Evolutionary conservation across 805 yeast genomes (phyloP).

Genomic region (Starmerella bombi): DNA sequence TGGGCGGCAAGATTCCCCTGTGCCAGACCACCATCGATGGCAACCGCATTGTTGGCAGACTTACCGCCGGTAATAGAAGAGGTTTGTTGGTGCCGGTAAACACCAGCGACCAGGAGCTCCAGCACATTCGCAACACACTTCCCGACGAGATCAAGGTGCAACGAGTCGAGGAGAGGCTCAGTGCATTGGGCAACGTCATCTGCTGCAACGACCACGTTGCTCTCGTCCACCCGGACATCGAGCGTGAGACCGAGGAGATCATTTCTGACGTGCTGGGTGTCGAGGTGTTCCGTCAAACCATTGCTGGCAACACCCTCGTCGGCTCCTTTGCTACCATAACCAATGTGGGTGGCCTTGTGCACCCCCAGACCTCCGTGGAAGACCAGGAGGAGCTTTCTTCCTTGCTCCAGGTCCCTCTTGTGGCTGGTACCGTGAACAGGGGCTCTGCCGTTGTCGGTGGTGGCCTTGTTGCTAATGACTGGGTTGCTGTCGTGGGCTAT

Average conservation of each 20-base stretch:
- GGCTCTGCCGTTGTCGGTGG: slow-evolving; percentile 98
- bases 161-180: slow-evolving; percentile 92
- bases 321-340: slow-evolving; percentile 92
- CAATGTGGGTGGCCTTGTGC: slow-evolving; percentile 96
- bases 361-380: slow-evolving; percentile 92
- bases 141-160: slow-evolving; percentile 94
- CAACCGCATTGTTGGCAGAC: slow-evolving; percentile 91
- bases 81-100: slow-evolving; percentile 94
- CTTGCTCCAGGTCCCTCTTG: slow-evolving; percentile 89
- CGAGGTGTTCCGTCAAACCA: slow-evolving; percentile 97
- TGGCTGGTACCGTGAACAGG: slow-evolving; percentile 96
- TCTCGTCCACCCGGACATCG: slow-evolving; percentile 96
- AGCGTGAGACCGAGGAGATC: slow-evolving; percentile 96
- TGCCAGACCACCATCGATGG: slow-evolving; percentile 97
- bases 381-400: slow-evolving; percentile 97
- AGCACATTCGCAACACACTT: slow-evolving; percentile 89
- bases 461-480: slow-evolving; percentile 96
- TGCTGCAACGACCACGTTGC: slow-evolving; percentile 99
- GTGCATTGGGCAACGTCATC: slow-evolving; percentile 94
- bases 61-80: slow-evolving; percentile 97
- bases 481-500: slow-evolving; percentile 92
- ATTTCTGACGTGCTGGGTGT: slow-evolving; percentile 97
- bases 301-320: slow-evolving; percentile 93
- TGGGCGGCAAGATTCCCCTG: slow-evolving; percentile 92
- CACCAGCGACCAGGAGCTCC: slow-evolving; percentile 95